These are phyloP conservation scores for Chrysoporthe deuterocubensis DNA, from an alignment of 2,329 filamentous ascomycete species.

Conservation along the genomic window DNA sequence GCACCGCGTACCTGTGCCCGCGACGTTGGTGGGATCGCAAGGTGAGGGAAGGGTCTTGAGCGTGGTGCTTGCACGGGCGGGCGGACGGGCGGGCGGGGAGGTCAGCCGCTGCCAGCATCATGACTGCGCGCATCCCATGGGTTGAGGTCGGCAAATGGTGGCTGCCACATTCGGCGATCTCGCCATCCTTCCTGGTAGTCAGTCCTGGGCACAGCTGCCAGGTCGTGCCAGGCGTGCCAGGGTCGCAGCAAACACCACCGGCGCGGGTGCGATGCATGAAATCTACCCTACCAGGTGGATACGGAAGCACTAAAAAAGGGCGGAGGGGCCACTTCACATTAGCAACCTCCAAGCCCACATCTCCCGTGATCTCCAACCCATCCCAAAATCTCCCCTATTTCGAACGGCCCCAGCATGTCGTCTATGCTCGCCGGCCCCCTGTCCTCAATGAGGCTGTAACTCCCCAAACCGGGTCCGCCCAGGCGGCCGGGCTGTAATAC, in stretches of 20 bases:
- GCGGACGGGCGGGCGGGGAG: background rate
- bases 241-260: slow-evolving; percentile 4
- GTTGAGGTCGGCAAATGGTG: slow-evolving; percentile 6
- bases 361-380: slow-evolving; percentile 9
- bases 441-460: background rate
- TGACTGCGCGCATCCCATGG: slow-evolving; percentile 5
- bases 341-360: background rate
- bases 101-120: slow-evolving; percentile 1
- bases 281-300: slow-evolving; percentile 10
- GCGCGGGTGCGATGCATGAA: slow-evolving; percentile 3
- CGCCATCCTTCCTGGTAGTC: background rate
- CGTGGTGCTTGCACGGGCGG: too few relatives aligned
- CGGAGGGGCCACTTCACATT: background rate
- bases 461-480: background rate
- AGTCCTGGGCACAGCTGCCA: background rate
- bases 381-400: background rate
- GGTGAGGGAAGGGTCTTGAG: too few relatives aligned
- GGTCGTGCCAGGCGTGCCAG: background rate
- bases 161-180: slow-evolving; percentile 4
- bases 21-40: background rate
- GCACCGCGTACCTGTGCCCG: background rate
- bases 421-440: background rate
- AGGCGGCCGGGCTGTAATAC: slow-evolving; percentile 5
- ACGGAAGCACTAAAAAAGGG: background rate
- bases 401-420: background rate